Base-by-base conservation (phyloP, 2,329 filamentous ascomycete species). In the Colletotrichum falcatum region DNA sequence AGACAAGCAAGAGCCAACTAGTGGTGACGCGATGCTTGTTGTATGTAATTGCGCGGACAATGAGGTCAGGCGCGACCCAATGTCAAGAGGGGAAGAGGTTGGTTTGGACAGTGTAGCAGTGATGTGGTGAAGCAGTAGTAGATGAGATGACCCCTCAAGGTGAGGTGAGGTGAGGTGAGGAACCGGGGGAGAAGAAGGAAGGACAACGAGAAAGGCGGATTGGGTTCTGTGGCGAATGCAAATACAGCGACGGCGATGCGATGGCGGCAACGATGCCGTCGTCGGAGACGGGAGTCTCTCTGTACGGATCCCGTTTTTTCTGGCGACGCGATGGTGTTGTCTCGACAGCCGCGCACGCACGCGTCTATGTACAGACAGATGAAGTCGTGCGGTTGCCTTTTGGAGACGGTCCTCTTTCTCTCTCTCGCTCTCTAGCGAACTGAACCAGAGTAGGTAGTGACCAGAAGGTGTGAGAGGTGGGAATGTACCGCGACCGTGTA, bases 11-110 rank as follows among this genome's bases (percentile, higher is more conserved):
- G 46, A 12, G 33, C 26, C 60, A 33, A 35, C 1, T 53, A 20
- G 51, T 42, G 60, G 60, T 46, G 42, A 59, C 53, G 30, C 42
- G 30, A 59, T 58, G 42, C 59, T 16, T 58, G 42, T 46, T 16
- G 35, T 61, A 18, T 16, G 46, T 51, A 37, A n/a, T 44, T 44
- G 46, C 48, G 35, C 33, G 35, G 30, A 35, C 30, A 20, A 37
- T 37, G 58, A 61, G n/a, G 16, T 28, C 49, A 48, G 58, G 46
- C 44, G 44, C 16, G 46, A 9, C 14, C 44, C 44, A 49, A 39
- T n/a, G 58, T 49, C n/a, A 49, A 48, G 42, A 59, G 20, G 26
- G 18, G 26, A 33, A n/a, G n/a, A n/a, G n/a, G 39, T 28, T 20
- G 20, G 23, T 48, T 18, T 12, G 16, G 18, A 6, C 18, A 53